Percentiles rank a stretch among this genome's conserved stretches.
phyloP scores from a whole-genome alignment of 345 rosid genomes.

The Citropsis articulata region DNA sequence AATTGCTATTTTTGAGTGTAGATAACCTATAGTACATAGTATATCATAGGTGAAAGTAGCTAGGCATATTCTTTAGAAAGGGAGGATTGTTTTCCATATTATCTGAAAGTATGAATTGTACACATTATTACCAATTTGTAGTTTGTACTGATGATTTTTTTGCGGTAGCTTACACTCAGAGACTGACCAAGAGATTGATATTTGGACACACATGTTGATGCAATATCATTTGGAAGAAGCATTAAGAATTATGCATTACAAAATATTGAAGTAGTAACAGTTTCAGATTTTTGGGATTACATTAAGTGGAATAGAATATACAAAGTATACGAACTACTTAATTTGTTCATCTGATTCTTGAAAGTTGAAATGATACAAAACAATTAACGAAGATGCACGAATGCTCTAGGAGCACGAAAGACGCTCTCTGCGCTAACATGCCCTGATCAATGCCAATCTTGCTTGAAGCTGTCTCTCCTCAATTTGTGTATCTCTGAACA shows the following conservation, averaged over 20 bases:
- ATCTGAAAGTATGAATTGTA: neutral
- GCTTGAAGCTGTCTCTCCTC: too few relatives aligned
- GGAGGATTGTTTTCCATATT: conserved; percentile 12
- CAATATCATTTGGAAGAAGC: neutral
- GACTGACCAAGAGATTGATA: neutral
- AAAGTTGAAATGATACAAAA: neutral
- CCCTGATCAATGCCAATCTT: neutral
- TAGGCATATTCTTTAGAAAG: conserved; percentile 3
- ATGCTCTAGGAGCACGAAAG: too few relatives aligned
- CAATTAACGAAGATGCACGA: neutral
- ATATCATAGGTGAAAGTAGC: neutral
- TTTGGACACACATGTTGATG: too few relatives aligned
- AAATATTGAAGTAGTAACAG: too few relatives aligned
- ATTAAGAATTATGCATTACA: neutral
- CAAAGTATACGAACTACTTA: neutral
- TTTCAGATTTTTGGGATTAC: neutral
- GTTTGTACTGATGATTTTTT: neutral
- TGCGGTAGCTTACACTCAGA: neutral
- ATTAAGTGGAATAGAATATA: neutral
- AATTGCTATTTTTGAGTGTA: neutral
- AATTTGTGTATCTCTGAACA: neutral
- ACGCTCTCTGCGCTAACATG: too few relatives aligned
- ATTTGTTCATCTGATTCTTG: neutral
- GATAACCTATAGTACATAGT: neutral
- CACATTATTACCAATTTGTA: neutral